Evolutionary conservation across 305 asterid genomes (phyloP), one percentile per base, ranked within the genome.

Genomic region (Rubia balearica): DNA sequence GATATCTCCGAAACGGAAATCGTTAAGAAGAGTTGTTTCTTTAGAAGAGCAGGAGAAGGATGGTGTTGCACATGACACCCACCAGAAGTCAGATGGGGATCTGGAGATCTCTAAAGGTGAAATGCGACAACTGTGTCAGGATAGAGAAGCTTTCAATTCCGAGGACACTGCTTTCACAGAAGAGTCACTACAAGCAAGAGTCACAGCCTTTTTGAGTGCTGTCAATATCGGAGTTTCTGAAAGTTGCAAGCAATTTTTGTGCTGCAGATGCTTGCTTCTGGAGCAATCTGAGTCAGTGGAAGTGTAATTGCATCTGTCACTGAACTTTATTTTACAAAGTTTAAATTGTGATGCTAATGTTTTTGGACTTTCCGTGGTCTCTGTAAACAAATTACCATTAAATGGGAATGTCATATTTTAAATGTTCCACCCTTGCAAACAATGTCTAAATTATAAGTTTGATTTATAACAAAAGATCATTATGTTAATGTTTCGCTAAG

Each of bases 11-110:
- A 81, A 72, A 71, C 80, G 88, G 81, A 90, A 81, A 76, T 78
- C 84, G 41, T 80, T 80, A 70, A 84, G 81, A 76, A 89, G 93
- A 85, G 81, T 88, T 84, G 64, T 90, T 75, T 84, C 91, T 73
- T 84, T 93, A 73, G 82, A 80, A 0, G 97, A 84, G 77, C 95
- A 88, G 76, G 85, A 85, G 11, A 80, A 73, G 55, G 74, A 45
- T 43, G 80, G 73, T 60, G 79, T 76, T 70, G 81, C 85, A 61
- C 74, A 70, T 13, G 86, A 81, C 72, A 68, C 81, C 62, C 71
- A 76, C 12, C 78, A 73, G 74, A 83, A 62, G 45, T 75, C 84
- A 56, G 65, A 66, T 77, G 92, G 82, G 67, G 79, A 77, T 19
- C 48, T 56, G 71, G 82, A 80, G 71, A 77, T 68, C 62, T 73